A percentile compares a stretch with the other conserved stretches of the same genome.
These are phyloP conservation scores for Sphagnum tenellum DNA, from an alignment of 225 moss, liverwort and hornwort genomes.

Conservation along the genomic window DNA sequence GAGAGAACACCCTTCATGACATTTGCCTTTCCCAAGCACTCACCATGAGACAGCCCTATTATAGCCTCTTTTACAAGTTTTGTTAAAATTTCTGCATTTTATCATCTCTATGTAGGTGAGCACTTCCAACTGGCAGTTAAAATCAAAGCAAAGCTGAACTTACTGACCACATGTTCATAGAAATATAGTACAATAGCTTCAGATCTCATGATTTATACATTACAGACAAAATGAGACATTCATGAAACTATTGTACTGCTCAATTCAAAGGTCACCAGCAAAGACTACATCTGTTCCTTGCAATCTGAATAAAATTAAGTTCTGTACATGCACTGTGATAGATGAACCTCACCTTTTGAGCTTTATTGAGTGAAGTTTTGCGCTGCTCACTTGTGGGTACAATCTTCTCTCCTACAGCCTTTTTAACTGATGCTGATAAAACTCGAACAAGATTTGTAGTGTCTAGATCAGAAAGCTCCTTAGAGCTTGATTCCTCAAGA, in stretches of 20 bases:
- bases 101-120: too few relatives aligned
- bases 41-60: too few relatives aligned
- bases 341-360: constrained; percentile 58
- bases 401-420: constrained; percentile 90
- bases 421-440: constrained; percentile 85
- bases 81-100: too few relatives aligned
- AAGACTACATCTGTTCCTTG: neutral
- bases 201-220: too few relatives aligned
- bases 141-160: too few relatives aligned
- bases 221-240: neutral
- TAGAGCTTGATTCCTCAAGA: constrained; percentile 66
- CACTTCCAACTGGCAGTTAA: too few relatives aligned
- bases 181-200: too few relatives aligned
- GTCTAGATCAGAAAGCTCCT: constrained; percentile 85
- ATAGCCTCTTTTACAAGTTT: too few relatives aligned
- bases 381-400: constrained; percentile 82
- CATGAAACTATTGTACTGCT: neutral
- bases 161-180: too few relatives aligned
- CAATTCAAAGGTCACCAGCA: too few relatives aligned
- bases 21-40: too few relatives aligned
- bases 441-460: constrained; percentile 88
- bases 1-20: too few relatives aligned
- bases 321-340: constrained; percentile 1
- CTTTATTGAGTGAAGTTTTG: constrained; percentile 59
- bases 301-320: neutral